These are phyloP conservation scores for Fonsecaea monophora DNA, from an alignment of 2,329 filamentous ascomycete genomes.

Conservation along the genomic window DNA sequence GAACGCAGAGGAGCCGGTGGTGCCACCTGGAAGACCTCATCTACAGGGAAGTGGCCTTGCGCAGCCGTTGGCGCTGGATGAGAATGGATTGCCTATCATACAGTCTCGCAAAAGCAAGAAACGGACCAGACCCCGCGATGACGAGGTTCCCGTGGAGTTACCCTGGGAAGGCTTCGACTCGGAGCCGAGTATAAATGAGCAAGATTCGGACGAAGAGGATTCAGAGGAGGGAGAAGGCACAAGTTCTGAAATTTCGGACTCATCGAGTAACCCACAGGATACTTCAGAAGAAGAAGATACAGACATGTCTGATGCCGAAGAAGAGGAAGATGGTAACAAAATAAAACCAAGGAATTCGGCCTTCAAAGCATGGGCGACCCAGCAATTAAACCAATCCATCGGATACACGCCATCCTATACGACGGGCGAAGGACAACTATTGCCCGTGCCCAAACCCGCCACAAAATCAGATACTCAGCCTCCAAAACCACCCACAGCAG, in stretches of 20 bases:
- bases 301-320: conserved; percentile 41
- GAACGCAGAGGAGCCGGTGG: not conserved
- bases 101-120: conserved; percentile 73
- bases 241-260: conserved; percentile 21
- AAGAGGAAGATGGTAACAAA: conserved; percentile 44
- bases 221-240: conserved; percentile 30
- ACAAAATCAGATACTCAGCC: conserved; percentile 15
- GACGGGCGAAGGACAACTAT: conserved; percentile 49
- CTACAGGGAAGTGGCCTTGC: conserved; percentile 78
- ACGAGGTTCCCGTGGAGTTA: conserved; percentile 47
- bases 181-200: conserved; percentile 43
- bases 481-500: conserved; percentile 3
- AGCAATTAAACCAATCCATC: conserved; percentile 82
- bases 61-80: conserved; percentile 79
- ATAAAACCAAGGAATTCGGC: conserved; percentile 63
- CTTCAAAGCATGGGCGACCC: conserved; percentile 92
- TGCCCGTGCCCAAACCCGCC: conserved; percentile 36
- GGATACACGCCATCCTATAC: conserved; percentile 63
- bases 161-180: conserved; percentile 56
- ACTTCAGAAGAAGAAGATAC: conserved; percentile 43
- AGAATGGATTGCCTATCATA: conserved; percentile 79
- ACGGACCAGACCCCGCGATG: conserved; percentile 51
- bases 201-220: conserved; percentile 31
- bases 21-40: not conserved
- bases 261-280: conserved; percentile 40